These are phyloP conservation scores for Xylaria sp. DNA, from an alignment of 2,329 filamentous ascomycete genomes.

Conservation along the genomic window DNA sequence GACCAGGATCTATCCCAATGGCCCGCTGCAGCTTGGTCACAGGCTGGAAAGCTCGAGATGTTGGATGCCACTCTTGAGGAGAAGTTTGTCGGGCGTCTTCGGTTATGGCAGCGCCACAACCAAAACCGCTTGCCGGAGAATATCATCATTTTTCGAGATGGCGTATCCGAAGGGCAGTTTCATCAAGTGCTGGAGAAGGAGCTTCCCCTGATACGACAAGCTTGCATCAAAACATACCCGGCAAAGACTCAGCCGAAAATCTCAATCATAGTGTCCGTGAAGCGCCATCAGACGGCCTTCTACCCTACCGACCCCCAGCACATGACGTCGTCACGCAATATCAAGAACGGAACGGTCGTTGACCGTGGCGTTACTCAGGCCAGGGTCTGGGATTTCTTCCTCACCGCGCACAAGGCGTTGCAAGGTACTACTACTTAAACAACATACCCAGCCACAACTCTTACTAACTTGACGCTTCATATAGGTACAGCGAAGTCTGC, in stretches of 20 bases:
- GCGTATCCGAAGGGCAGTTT: conserved; percentile 88
- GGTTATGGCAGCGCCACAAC: conserved; percentile 65
- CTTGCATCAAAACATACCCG: conserved; percentile 64
- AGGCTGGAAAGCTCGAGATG: conserved; percentile 71
- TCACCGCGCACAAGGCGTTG: conserved; percentile 78
- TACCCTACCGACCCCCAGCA: conserved; percentile 64
- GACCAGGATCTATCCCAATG: conserved; percentile 74
- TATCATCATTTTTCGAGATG: conserved; percentile 85
- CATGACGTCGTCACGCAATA: conserved; percentile 62
- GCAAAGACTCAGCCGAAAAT: conserved; percentile 60
- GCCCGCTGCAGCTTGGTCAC: conserved; percentile 72
- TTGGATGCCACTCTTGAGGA: conserved; percentile 59
- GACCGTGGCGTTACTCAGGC: conserved; percentile 80
- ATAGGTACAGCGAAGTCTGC: conserved; percentile 73
- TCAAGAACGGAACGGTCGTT: conserved; percentile 76
- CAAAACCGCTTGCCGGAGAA: conserved; percentile 62
- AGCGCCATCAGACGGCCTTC: conserved; percentile 87
- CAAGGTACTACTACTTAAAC: conserved; percentile 57
- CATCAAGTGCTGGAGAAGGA: conserved; percentile 67
- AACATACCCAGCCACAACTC: background rate
- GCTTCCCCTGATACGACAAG: conserved; percentile 65
- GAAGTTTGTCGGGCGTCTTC: conserved; percentile 67
- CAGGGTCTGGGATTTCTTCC: conserved; percentile 80
- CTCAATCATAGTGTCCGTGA: conserved; percentile 78
- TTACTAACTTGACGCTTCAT: conserved; percentile 3